Conservation (phyloP, 163 green algal species). For the Smithsoniella earleae region DNA sequence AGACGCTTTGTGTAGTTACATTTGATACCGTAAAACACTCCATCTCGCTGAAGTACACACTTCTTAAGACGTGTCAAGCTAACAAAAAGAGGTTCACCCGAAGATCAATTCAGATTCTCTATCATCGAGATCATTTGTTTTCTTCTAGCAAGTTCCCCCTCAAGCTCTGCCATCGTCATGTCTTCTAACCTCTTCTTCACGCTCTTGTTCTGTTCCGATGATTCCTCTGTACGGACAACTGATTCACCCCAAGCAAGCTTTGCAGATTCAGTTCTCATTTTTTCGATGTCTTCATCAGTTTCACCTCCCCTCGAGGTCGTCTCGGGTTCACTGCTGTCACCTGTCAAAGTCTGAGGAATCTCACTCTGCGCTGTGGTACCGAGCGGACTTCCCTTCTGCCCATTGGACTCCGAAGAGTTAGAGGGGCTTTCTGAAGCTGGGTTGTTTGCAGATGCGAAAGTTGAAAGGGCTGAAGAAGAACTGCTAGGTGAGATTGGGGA, state of each 20-base stretch:
- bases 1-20: too few relatives aligned
- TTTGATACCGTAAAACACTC: too few relatives aligned
- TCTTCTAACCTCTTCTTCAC: background rate
- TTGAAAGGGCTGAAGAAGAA: background rate
- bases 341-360: background rate
- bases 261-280: constrained; percentile 8
- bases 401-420: background rate
- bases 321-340: too few relatives aligned
- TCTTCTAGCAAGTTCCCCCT: background rate
- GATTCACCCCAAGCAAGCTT: constrained; percentile 4
- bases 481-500: background rate
- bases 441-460: background rate
- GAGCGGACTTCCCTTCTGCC: background rate
- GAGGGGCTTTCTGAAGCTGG: background rate
- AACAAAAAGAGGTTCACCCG: too few relatives aligned
- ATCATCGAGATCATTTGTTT: constrained; percentile 1
- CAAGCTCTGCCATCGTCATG: constrained; percentile 26
- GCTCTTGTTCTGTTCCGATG: background rate
- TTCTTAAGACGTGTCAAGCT: too few relatives aligned
- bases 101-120: constrained; percentile 24
- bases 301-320: background rate
- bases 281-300: background rate
- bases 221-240: background rate
- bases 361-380: background rate
- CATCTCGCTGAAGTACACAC: too few relatives aligned